Conservation (phyloP, 371 early-diverging fungal genomes). For the Apophysomyces trapeziformis region DNA sequence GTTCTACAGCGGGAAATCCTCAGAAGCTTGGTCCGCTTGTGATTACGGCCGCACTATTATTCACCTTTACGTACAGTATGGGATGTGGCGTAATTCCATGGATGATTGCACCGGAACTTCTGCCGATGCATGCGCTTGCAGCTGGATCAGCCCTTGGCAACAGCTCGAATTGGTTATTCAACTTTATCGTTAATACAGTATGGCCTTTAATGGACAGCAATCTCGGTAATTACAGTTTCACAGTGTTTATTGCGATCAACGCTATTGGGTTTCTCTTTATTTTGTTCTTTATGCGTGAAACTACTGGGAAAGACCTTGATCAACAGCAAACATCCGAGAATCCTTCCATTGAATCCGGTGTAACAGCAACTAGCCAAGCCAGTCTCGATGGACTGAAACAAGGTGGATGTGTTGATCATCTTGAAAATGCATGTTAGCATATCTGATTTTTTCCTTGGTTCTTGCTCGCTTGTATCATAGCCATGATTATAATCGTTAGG, state of each 20-base stretch:
- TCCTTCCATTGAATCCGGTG: constrained; percentile 7
- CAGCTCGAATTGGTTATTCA: constrained; percentile 47
- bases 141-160: constrained; percentile 52
- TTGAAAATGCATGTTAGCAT: neutral
- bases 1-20: constrained; percentile 23
- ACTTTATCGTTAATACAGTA: constrained; percentile 48
- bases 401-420: constrained; percentile 2
- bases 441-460: neutral
- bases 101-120: constrained; percentile 53
- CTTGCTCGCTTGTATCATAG: neutral
- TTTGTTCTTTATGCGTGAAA: constrained; percentile 47
- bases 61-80: constrained; percentile 44
- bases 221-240: constrained; percentile 41
- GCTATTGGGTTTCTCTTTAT: constrained; percentile 47
- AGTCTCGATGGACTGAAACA: neutral
- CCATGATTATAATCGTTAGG: neutral
- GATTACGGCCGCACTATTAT: constrained; percentile 44
- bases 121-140: constrained; percentile 48
- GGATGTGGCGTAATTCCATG: constrained; percentile 59
- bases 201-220: constrained; percentile 45
- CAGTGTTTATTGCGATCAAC: constrained; percentile 49
- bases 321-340: constrained; percentile 13
- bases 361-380: neutral
- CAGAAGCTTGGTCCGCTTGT: constrained; percentile 35
- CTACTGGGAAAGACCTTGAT: constrained; percentile 46